These are phyloP conservation scores for Pseudopyrenochaeta lycopersici DNA, from an alignment of 2,329 filamentous ascomycete species.

Conservation along the genomic window DNA sequence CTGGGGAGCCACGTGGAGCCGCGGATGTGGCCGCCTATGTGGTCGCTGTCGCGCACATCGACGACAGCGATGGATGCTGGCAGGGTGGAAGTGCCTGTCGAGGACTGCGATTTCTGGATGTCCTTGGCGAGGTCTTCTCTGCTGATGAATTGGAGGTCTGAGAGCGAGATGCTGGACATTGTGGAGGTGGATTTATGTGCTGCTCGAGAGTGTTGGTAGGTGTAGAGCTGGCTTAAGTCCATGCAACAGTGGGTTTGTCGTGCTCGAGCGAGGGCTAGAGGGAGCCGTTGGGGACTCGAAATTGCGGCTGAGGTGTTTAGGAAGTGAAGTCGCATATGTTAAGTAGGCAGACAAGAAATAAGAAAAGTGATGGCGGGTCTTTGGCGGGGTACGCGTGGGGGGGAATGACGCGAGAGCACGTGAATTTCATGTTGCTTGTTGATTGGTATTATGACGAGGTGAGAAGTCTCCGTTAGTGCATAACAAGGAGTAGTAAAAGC, in stretches of 20 bases:
- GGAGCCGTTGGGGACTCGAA: neutral
- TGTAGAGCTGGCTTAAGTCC: constrained; percentile 26
- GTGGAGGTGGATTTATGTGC: constrained; percentile 1
- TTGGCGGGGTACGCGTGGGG: constrained; percentile 14
- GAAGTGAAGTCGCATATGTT: neutral
- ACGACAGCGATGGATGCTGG: constrained; percentile 71
- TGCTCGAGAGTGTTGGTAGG: constrained; percentile 22
- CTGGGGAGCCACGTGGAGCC: constrained; percentile 80
- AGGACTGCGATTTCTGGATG: constrained; percentile 40
- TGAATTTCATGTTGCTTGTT: neutral
- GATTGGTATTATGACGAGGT: too few species aligned
- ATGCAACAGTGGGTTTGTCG: constrained; percentile 15
- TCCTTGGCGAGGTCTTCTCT: constrained; percentile 68
- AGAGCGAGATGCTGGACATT: constrained; percentile 64
- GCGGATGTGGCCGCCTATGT: constrained; percentile 89
- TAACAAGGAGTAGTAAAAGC: too few species aligned
- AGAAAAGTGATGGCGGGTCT: neutral
- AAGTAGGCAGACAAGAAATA: neutral
- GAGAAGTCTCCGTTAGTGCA: too few species aligned
- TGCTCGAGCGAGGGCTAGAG: neutral
- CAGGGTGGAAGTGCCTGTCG: constrained; percentile 22
- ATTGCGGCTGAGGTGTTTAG: neutral
- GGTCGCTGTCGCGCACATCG: constrained; percentile 90
- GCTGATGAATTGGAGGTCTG: constrained; percentile 71
- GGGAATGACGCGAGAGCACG: constrained; percentile 19